Base-by-base conservation (phyloP, 2,329 filamentous ascomycete species). In the Endothia cerciana region DNA sequence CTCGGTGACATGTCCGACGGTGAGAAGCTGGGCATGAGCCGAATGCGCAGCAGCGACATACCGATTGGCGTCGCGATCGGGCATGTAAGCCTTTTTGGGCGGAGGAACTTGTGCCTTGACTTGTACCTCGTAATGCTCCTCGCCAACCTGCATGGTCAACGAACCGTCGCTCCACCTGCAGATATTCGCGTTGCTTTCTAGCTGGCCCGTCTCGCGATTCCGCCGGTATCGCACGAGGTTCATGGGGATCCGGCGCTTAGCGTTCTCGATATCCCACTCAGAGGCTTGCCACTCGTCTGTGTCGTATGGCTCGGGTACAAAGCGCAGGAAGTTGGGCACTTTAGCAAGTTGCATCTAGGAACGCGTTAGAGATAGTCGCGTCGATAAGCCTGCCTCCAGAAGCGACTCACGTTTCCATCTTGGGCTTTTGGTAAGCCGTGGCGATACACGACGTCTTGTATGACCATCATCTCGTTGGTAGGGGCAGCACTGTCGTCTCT, bases 91-190 rank as follows among this genome's bases (percentile, higher is more conserved):
- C 72, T 88, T 85, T 72, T 82, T 79, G 15, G 78, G 79, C 1
- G 83, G 80, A 1, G 90, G 89, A 1, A 90, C 90, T 58, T 93
- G 85, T 30, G 83, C 78, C 77, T 92, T 93, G 71, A 86, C 88
- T 69, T 88, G 84, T 56, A 94, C 84, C 73, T 93, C 90, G 80
- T 90, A 94, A 72, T 94, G 91, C 69, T 89, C 87, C 66, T 87
- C 88, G 17, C 91, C 91, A 30, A 94, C 82, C n/a, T 90, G 87
- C 30, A 94, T 80, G 13, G 91, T 93, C 19, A 92, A 80, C 4
- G 89, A 92, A 36, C 91, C 91, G 73, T 94, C 91, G 68, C 89
- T 92, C 91, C 91, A 94, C 71, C 86, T 86, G 73, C 92, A 87
- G 38, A 94, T 80, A 69, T 89, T 85, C 2, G 91, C 86, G 74